phyloP scores from a whole-genome alignment of 1,284 basidiomycete genomes.

The Takashimella koratensis region DNA sequence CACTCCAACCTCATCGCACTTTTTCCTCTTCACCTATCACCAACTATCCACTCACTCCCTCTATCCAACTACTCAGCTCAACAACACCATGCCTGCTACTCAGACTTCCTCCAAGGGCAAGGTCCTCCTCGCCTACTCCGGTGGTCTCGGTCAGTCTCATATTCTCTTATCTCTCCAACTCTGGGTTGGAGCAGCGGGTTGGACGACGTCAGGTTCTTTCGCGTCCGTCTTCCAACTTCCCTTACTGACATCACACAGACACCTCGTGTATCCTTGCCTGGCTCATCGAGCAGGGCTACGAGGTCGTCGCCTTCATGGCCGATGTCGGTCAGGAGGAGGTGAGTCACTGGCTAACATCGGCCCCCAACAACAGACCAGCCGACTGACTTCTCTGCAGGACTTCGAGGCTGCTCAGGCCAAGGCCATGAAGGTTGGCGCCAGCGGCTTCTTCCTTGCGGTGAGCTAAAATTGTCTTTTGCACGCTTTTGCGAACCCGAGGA shows the following conservation, averaged over 20 bases:
- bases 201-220: too few species aligned
- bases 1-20: neutral
- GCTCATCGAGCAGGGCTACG: conserved; percentile 96
- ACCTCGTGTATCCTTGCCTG: conserved; percentile 95
- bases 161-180: neutral
- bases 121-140: conserved; percentile 77
- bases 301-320: conserved; percentile 97
- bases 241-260: conserved; percentile 54
- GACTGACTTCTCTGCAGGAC: conserved; percentile 60
- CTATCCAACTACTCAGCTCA: neutral
- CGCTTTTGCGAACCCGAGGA: neutral
- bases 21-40: neutral
- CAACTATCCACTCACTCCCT: neutral
- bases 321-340: conserved; percentile 98
- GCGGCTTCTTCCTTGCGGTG: conserved; percentile 90
- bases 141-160: conserved; percentile 77
- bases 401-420: conserved; percentile 91
- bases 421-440: conserved; percentile 86
- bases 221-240: neutral
- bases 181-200: neutral
- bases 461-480: conserved; percentile 8
- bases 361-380: neutral
- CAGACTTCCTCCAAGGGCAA: conserved; percentile 47
- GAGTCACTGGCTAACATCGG: conserved; percentile 17
- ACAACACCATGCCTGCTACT: conserved; percentile 15